Percentiles rank a stretch among this genome's conserved stretches.
These are phyloP conservation scores for Alternaria viburni DNA, from an alignment of 2,329 filamentous ascomycete species.

Conservation along the genomic window DNA sequence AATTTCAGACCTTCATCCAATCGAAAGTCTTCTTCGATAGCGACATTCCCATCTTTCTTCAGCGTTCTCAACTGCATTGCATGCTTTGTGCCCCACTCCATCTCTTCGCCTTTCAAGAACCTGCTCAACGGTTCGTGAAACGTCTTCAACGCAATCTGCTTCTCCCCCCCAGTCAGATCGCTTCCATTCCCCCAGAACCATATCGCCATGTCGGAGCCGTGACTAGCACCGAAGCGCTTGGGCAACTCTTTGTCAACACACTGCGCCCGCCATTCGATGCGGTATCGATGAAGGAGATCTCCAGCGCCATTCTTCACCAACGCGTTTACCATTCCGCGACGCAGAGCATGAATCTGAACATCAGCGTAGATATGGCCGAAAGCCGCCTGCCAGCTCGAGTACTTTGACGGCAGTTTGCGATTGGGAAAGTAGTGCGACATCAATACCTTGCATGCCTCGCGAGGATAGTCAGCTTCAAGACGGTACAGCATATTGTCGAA, in stretches of 20 bases:
- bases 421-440: conserved; percentile 54
- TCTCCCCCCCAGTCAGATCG: conserved; percentile 52
- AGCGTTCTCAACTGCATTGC: conserved; percentile 53
- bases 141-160: conserved; percentile 45
- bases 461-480: conserved; percentile 61
- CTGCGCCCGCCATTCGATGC: conserved; percentile 60
- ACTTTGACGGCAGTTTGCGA: conserved; percentile 48
- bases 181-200: conserved; percentile 64
- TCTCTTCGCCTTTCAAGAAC: conserved; percentile 52
- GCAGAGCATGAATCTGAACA: conserved; percentile 61
- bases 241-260: conserved; percentile 54
- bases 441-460: conserved; percentile 51
- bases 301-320: conserved; percentile 54
- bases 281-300: conserved; percentile 58
- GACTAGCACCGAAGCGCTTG: conserved; percentile 60
- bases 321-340: conserved; percentile 58
- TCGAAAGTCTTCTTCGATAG: conserved; percentile 54
- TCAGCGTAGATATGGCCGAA: conserved; percentile 64
- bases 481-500: conserved; percentile 53
- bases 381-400: conserved; percentile 57
- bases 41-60: conserved; percentile 54
- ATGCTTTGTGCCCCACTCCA: conserved; percentile 48
- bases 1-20: conserved; percentile 57
- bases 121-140: conserved; percentile 49
- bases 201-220: conserved; percentile 60